These are phyloP conservation scores for Candida ovalis DNA, from an alignment of 805 yeast species.

Conservation along the genomic window DNA sequence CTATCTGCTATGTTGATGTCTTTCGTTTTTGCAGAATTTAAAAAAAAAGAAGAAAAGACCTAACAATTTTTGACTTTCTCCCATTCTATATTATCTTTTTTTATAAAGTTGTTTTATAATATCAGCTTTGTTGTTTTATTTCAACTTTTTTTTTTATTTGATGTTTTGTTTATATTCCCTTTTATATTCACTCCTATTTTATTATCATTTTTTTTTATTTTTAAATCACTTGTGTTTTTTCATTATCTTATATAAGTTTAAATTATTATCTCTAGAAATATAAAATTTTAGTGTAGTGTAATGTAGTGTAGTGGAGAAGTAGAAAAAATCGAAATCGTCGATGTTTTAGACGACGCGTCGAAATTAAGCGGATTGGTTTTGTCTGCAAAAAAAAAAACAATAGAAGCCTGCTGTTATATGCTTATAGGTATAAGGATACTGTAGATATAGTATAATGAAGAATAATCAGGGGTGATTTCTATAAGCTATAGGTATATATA, in stretches of 20 bases:
- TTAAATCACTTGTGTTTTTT: neutral
- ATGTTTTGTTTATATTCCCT: neutral
- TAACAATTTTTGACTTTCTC: neutral
- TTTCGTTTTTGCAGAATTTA: neutral
- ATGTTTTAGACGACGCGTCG: no score
- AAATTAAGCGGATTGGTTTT: no score
- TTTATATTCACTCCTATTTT: neutral
- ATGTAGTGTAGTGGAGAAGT: no score
- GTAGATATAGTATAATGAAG: no score
- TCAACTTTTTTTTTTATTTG: neutral
- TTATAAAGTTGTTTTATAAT: neutral
- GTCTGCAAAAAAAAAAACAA: no score
- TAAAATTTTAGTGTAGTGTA: no score
- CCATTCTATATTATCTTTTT: neutral
- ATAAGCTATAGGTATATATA: neutral
- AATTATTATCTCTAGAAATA: neutral
- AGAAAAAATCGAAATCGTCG: no score
- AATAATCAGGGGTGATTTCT: no score
- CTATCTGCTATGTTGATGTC: no score
- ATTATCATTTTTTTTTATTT: neutral
- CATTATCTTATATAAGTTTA: neutral
- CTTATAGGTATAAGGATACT: no score
- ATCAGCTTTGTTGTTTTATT: no score
- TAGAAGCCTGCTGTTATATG: no score
- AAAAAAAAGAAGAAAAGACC: neutral